Percentiles rank a stretch among this genome's conserved stretches.
Evolutionary conservation across 257 asterid genomes (phyloP).

Genomic region (Voacanga thouarsii): DNA sequence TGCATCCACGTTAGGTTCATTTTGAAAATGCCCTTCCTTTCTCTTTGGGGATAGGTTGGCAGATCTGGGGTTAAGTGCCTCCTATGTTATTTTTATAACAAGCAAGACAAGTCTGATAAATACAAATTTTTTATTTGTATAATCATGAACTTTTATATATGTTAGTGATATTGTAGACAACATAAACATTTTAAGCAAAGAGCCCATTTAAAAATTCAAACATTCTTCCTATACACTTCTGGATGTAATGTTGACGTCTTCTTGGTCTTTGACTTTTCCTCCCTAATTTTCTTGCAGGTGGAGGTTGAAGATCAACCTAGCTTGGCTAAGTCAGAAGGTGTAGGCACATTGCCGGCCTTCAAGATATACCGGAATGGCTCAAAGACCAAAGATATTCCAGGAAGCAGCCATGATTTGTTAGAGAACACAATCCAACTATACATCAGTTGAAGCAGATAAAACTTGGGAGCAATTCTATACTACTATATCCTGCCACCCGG

Average conservation of each 20-base stretch:
- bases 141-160: too few species aligned
- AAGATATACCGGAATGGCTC: conserved; percentile 50
- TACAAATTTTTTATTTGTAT: too few species aligned
- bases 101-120: too few species aligned
- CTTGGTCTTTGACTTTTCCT: not conserved
- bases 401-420: conserved; percentile 37
- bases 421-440: conserved; percentile 49
- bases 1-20: not conserved
- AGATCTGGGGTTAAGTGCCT: not conserved
- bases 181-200: too few species aligned
- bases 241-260: not conserved
- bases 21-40: not conserved
- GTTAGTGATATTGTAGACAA: too few species aligned
- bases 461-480: not conserved
- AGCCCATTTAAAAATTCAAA: too few species aligned
- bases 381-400: conserved; percentile 39
- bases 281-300: conserved; percentile 30
- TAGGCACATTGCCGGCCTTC: conserved; percentile 43
- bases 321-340: conserved; percentile 44
- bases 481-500: too few species aligned
- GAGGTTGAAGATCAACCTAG: conserved; percentile 55
- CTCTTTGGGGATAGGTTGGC: not conserved
- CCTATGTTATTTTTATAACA: too few species aligned
- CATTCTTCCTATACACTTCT: too few species aligned
- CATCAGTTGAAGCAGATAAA: conserved; percentile 11